Evolutionary conservation across 306 rosid species (phyloP).

Genomic region (Arachis hypogaea): DNA sequence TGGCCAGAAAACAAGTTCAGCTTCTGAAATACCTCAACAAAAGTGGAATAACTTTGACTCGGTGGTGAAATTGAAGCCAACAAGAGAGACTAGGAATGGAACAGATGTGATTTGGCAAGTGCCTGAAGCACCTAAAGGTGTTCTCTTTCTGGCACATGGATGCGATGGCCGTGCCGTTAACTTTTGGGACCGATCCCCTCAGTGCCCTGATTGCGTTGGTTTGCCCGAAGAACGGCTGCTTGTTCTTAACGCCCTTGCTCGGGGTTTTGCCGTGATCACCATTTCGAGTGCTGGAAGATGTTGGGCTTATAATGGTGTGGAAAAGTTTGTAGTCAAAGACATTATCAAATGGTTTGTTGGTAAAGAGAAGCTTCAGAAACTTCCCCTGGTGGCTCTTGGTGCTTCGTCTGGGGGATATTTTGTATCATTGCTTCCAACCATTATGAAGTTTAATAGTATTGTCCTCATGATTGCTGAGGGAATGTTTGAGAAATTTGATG

Average conservation of each 20-base stretch:
- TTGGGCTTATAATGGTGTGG: conserved; percentile 63
- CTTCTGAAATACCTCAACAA: conserved; percentile 44
- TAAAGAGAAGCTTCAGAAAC: conserved; percentile 61
- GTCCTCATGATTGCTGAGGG: conserved; percentile 92
- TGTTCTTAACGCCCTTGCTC: conserved; percentile 72
- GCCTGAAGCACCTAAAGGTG: conserved; percentile 79
- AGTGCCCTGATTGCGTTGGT: conserved; percentile 77
- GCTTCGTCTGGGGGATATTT: conserved; percentile 95
- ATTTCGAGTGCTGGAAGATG: conserved; percentile 76
- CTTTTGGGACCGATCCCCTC: conserved; percentile 79
- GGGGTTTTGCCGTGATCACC: conserved; percentile 67
- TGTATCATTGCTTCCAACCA: conserved; percentile 77
- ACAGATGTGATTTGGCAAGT: conserved; percentile 84
- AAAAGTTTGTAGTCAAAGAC: conserved; percentile 58
- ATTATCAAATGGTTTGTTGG: conserved; percentile 72
- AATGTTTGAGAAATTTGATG: conserved; percentile 61
- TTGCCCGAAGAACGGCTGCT: conserved; percentile 87
- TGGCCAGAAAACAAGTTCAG: conserved; percentile 38
- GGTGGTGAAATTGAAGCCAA: conserved; percentile 60
- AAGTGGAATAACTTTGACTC: conserved; percentile 69
- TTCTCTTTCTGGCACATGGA: conserved; percentile 93
- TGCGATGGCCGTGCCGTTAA: conserved; percentile 73
- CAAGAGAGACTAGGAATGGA: conserved; percentile 61
- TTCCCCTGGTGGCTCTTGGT: conserved; percentile 84
- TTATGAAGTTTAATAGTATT: conserved; percentile 61